These are phyloP conservation scores for Conringia planisiliqua DNA, from an alignment of 345 rosid species.

Conservation along the genomic window DNA sequence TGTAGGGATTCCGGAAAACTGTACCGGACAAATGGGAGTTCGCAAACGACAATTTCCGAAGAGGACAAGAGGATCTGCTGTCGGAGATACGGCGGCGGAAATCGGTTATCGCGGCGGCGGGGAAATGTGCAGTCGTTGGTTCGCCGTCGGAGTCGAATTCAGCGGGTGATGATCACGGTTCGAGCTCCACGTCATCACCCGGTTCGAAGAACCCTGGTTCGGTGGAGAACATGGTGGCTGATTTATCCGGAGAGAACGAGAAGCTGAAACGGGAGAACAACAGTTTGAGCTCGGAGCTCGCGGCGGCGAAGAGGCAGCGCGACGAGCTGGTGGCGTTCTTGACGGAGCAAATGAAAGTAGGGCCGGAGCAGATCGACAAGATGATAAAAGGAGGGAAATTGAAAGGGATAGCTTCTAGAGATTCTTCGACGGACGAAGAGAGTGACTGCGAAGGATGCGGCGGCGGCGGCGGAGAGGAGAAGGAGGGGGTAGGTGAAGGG, in stretches of 20 bases:
- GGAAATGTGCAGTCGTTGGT: slow-evolving; percentile 28
- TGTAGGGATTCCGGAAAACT: slow-evolving; percentile 68
- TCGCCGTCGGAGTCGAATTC: slow-evolving; percentile 55
- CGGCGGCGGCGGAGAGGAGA: slow-evolving; percentile 18
- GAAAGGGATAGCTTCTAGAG: not conserved
- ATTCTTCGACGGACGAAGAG: not conserved
- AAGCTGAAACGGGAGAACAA: slow-evolving; percentile 73
- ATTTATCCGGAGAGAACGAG: slow-evolving; percentile 77
- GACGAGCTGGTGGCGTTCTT: slow-evolving; percentile 69
- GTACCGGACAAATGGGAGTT: slow-evolving; percentile 92
- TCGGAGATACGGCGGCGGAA: slow-evolving; percentile 62
- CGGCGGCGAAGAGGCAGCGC: slow-evolving; percentile 71
- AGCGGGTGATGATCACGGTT: slow-evolving; percentile 64
- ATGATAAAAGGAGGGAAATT: slow-evolving; percentile 51
- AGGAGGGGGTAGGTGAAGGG: slow-evolving; percentile 37
- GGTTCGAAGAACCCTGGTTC: slow-evolving; percentile 83
- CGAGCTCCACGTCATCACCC: slow-evolving; percentile 73
- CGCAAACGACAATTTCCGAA: slow-evolving; percentile 63
- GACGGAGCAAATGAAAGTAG: slow-evolving; percentile 57
- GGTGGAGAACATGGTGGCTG: slow-evolving; percentile 55
- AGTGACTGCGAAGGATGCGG: slow-evolving; percentile 6
- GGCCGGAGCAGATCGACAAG: slow-evolving; percentile 61
- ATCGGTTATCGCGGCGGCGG: slow-evolving; percentile 35
- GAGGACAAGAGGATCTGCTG: slow-evolving; percentile 51
- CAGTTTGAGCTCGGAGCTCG: slow-evolving; percentile 64